Evolutionary conservation across 129 eudicot species (phyloP), one percentile per base, ranked within the genome.

Genomic region (Mikania micrantha): DNA sequence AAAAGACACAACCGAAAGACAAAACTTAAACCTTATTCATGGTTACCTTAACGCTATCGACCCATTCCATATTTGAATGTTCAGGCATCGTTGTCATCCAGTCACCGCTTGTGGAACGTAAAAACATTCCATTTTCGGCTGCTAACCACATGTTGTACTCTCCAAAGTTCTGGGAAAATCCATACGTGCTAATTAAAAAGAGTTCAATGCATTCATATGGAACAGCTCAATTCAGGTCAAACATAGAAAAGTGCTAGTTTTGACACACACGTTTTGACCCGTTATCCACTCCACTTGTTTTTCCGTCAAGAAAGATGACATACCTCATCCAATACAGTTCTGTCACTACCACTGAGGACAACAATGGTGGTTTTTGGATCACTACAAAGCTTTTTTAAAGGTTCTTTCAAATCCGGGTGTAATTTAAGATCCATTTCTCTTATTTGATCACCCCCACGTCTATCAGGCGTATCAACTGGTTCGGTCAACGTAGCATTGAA

Each of bases 1-100:
- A 54, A 50, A 41, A 41, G 40, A 44, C 15, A 20, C 4, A 6
- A 47, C 9, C 38, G 12, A 17, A 3, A 29, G 29, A 44, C 15
- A 20, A 40, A 44, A 2, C 19, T 44, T 32, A 27, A 52, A 58
- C 25, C 36, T 71, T 42, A 42, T 31, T 32, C 21, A 42, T 22
- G 34, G 42, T 7, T 79, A 88, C 98, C 87, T 82, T 84, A 15
- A 88, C 90, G n/a, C 96, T 88, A 50, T 81, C 95, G 32, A 86
- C 86, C 98, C 96, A 93, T 28, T 93, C 96, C 92, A 82, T 80
- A 62, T 80, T 93, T 64, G 88, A 84, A 78, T 88, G 95, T 79
- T 93, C 98, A 67, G 98, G 98, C 96, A 93, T 88, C n/a, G 96
- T 86, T 50, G 95, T 88, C 96, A 93, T 88, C 98, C 98, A 93